Evolutionary conservation across 331 rosid species (phyloP).

Genomic region (Malus hybrid): DNA sequence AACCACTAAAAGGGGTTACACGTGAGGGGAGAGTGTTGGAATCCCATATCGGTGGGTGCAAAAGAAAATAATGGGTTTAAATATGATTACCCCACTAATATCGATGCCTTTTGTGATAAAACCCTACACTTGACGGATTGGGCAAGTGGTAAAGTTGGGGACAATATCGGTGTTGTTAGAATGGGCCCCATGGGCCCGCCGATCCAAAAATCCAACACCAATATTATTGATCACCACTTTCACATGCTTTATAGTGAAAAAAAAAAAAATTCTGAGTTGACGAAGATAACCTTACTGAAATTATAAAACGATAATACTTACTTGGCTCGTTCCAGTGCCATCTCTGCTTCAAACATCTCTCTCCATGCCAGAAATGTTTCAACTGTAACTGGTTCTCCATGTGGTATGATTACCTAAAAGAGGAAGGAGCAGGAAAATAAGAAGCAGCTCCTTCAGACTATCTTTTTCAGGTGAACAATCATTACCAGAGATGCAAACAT

Average conservation of each 20-base stretch:
- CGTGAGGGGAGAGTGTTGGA: too few species aligned
- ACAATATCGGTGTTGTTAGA: too few species aligned
- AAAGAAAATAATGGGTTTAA: too few species aligned
- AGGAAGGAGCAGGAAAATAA: slow-evolving; percentile 9
- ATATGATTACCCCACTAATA: too few species aligned
- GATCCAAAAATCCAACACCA: too few species aligned
- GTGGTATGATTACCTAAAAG: slow-evolving; percentile 76
- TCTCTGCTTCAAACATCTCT: slow-evolving; percentile 97
- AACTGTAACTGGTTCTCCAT: slow-evolving; percentile 90
- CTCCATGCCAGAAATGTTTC: slow-evolving; percentile 97
- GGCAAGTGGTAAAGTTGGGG: too few species aligned
- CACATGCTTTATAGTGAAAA: background rate
- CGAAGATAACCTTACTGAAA: background rate
- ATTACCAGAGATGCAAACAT: background rate
- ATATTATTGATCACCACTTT: background rate
- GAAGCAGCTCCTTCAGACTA: slow-evolving; percentile 21
- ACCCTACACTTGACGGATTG: too few species aligned
- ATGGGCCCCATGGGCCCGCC: too few species aligned
- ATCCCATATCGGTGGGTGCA: too few species aligned
- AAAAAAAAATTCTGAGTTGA: background rate
- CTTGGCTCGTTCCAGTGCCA: slow-evolving; percentile 99
- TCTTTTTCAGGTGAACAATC: background rate
- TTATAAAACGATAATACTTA: slow-evolving; percentile 33
- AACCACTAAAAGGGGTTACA: too few species aligned
- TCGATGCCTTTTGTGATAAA: too few species aligned